Conservation (phyloP, 2,329 filamentous ascomycete species). For the Cryphonectria nitschkei region DNA sequence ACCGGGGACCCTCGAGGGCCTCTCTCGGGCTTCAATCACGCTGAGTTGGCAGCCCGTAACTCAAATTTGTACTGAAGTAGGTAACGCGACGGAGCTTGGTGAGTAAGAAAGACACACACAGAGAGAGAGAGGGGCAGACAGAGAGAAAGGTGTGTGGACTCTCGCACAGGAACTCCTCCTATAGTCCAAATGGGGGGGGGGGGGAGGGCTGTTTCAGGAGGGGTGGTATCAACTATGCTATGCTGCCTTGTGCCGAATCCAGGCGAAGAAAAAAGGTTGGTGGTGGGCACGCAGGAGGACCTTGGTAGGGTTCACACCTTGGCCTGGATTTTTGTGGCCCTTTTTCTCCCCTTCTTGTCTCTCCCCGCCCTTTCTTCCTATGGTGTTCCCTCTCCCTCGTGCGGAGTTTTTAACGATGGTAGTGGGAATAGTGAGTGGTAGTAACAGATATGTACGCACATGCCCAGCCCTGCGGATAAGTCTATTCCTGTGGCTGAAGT, state of each 20-base stretch:
- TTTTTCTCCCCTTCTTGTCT: not conserved
- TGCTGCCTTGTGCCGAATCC: slow-evolving; percentile 34
- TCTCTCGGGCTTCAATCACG: not conserved
- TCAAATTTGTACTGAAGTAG: not conserved
- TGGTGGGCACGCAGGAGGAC: slow-evolving; percentile 24
- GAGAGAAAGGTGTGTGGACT: slow-evolving; percentile 19
- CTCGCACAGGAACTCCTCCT: slow-evolving; percentile 24
- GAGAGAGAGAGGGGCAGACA: not conserved
- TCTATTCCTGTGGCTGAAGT: not conserved
- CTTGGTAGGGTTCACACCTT: slow-evolving; percentile 19
- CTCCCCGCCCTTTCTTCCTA: not conserved
- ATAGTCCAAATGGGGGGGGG: slow-evolving; percentile 30
- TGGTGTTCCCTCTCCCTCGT: not conserved
- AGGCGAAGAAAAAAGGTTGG: slow-evolving; percentile 30
- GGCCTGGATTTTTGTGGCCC: not conserved
- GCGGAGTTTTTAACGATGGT: not conserved
- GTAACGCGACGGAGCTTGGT: slow-evolving; percentile 11
- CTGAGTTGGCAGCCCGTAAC: not conserved
- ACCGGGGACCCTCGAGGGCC: not conserved
- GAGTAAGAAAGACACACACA: not conserved
- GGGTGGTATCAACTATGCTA: slow-evolving; percentile 42
- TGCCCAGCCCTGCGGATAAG: not conserved
- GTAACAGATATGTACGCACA: not conserved
- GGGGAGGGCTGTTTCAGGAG: slow-evolving; percentile 39
- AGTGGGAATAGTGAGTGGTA: not conserved